Evolutionary conservation across 371 early-diverging fungal genomes (phyloP).

Genomic region (Mucor circinelloides): DNA sequence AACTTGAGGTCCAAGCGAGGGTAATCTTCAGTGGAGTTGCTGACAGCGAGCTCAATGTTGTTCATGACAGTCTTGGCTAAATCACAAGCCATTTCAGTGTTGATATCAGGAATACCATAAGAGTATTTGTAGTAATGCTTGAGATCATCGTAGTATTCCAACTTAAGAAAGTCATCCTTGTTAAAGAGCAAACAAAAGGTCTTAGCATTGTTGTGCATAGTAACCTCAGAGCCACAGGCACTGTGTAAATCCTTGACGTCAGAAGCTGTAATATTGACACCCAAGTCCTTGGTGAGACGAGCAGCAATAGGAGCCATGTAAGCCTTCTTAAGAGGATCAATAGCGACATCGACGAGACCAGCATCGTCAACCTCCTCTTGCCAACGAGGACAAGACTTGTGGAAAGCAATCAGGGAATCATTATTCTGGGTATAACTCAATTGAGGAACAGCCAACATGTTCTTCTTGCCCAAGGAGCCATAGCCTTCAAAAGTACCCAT

Average conservation of each 20-base stretch:
- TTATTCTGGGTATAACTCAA: slow-evolving; percentile 16
- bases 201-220: slow-evolving; percentile 18
- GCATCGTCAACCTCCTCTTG: not conserved
- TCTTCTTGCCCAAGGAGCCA: not conserved
- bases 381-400: slow-evolving; percentile 28
- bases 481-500: slow-evolving; percentile 11
- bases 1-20: slow-evolving; percentile 28
- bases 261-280: slow-evolving; percentile 12
- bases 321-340: not conserved
- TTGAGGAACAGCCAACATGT: slow-evolving; percentile 19
- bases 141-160: slow-evolving; percentile 43
- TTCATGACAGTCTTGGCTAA: slow-evolving; percentile 28
- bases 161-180: slow-evolving; percentile 24
- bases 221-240: slow-evolving; percentile 36
- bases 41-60: slow-evolving; percentile 12
- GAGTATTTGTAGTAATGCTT: slow-evolving; percentile 38
- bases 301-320: slow-evolving; percentile 19
- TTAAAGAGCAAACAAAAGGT: slow-evolving; percentile 40
- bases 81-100: slow-evolving; percentile 36
- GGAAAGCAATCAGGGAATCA: slow-evolving; percentile 24
- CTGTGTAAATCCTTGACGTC: slow-evolving; percentile 28
- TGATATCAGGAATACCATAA: slow-evolving; percentile 36
- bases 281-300: slow-evolving; percentile 24
- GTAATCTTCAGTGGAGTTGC: not conserved
- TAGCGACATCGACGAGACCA: not conserved